Evolutionary conservation across 2,329 filamentous ascomycete species (phyloP).

Genomic region (Coniochaeta sp.): DNA sequence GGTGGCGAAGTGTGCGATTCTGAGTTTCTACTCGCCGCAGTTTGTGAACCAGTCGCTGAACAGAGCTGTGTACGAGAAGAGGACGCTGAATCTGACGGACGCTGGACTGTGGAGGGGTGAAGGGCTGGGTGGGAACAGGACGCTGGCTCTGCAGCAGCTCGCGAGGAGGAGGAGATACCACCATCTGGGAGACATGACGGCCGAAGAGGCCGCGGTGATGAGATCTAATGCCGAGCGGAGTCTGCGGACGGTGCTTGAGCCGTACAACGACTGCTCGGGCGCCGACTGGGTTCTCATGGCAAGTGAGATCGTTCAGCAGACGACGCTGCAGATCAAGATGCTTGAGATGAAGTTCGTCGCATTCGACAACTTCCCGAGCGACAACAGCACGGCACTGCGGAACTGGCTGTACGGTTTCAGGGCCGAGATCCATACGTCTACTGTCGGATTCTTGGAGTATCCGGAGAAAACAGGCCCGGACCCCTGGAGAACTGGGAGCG

Average conservation of each 20-base stretch:
- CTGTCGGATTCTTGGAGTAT: slow-evolving; percentile 38
- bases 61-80: slow-evolving; percentile 24
- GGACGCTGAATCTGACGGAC: slow-evolving; percentile 30
- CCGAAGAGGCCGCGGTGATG: slow-evolving; percentile 25
- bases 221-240: slow-evolving; percentile 21
- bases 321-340: slow-evolving; percentile 23
- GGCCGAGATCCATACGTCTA: slow-evolving; percentile 31
- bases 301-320: slow-evolving; percentile 32
- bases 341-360: slow-evolving; percentile 20
- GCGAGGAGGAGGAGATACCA: slow-evolving; percentile 28
- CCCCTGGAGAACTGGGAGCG: slow-evolving; percentile 24
- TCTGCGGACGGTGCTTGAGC: slow-evolving; percentile 16
- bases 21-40: slow-evolving; percentile 35
- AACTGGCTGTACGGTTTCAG: slow-evolving; percentile 25
- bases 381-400: slow-evolving; percentile 17
- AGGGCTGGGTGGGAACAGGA: slow-evolving; percentile 12
- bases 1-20: slow-evolving; percentile 31
- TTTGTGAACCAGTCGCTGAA: slow-evolving; percentile 22
- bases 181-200: slow-evolving; percentile 22
- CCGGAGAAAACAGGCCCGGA: slow-evolving; percentile 16
- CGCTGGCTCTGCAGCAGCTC: slow-evolving; percentile 22
- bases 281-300: slow-evolving; percentile 35
- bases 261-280: slow-evolving; percentile 23
- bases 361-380: slow-evolving; percentile 5
- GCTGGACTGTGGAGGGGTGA: slow-evolving; percentile 29